Evolutionary conservation across 805 yeast species (phyloP).

Genomic region (Pichia occidentalis): DNA sequence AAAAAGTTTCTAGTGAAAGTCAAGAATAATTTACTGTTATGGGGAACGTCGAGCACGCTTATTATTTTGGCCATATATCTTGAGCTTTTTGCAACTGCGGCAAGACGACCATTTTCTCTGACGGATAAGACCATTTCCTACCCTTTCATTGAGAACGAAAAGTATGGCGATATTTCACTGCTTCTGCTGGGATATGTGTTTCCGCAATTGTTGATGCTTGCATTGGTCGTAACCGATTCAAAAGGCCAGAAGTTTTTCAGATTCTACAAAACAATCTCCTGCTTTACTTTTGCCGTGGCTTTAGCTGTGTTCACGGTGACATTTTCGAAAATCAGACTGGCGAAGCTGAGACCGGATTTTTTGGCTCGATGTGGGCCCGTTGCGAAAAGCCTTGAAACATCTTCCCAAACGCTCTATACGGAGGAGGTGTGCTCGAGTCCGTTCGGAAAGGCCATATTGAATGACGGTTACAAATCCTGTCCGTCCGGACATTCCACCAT

Average conservation of each 20-base stretch:
- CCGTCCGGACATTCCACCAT: conserved; percentile 76
- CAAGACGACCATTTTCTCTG: conserved; percentile 39
- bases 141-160: conserved; percentile 40
- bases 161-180: conserved; percentile 25
- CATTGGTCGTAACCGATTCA: conserved; percentile 15
- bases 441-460: conserved; percentile 26
- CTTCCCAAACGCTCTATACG: conserved; percentile 25
- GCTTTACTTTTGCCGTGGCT: conserved; percentile 36
- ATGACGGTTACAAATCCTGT: conserved; percentile 71
- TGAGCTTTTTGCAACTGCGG: conserved; percentile 33
- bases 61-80: conserved; percentile 11
- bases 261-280: conserved; percentile 31
- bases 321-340: conserved; percentile 68
- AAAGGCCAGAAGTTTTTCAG: conserved; percentile 31
- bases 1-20: conserved; percentile 7
- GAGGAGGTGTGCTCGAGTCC: conserved; percentile 30
- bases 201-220: conserved; percentile 30
- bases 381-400: conserved; percentile 26
- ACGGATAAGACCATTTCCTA: conserved; percentile 39
- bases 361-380: conserved; percentile 60
- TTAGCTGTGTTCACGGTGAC: conserved; percentile 57
- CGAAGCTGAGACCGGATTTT: conserved; percentile 87
- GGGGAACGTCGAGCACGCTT: conserved; percentile 6
- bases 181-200: conserved; percentile 32
- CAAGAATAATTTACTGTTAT: conserved; percentile 6